Evolutionary conservation across 2,329 filamentous ascomycete genomes (phyloP).

Genomic region (Alternaria brassicae): DNA sequence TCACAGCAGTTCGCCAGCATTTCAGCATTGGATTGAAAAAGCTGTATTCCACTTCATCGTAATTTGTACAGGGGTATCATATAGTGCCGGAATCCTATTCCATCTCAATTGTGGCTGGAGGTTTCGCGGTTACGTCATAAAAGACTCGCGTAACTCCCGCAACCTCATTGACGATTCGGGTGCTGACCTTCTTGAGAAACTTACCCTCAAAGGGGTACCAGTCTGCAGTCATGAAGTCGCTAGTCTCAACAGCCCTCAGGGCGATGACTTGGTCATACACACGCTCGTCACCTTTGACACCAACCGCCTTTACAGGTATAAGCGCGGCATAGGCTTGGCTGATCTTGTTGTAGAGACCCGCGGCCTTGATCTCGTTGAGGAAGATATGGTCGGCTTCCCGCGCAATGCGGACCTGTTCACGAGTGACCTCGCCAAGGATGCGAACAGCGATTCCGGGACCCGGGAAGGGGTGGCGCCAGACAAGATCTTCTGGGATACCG

Average conservation of each 20-base stretch:
- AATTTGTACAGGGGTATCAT: slow-evolving; percentile 35
- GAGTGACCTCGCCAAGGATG: slow-evolving; percentile 84
- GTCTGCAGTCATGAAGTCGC: slow-evolving; percentile 78
- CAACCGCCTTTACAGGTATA: slow-evolving; percentile 69
- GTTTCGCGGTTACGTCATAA: slow-evolving; percentile 74
- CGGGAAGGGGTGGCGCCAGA: slow-evolving; percentile 80
- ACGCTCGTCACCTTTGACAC: slow-evolving; percentile 74
- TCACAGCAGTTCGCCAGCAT: slow-evolving; percentile 26
- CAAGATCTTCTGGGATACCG: slow-evolving; percentile 74
- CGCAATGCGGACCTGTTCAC: slow-evolving; percentile 78
- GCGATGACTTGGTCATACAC: slow-evolving; percentile 69
- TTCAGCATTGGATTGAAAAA: slow-evolving; percentile 22
- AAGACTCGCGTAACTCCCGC: slow-evolving; percentile 74
- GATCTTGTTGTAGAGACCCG: slow-evolving; percentile 76
- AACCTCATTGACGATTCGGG: slow-evolving; percentile 77
- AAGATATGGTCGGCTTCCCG: slow-evolving; percentile 80
- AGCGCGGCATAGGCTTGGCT: slow-evolving; percentile 75
- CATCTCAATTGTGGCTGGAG: slow-evolving; percentile 76
- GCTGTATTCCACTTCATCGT: slow-evolving; percentile 18
- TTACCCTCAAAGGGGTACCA: slow-evolving; percentile 70
- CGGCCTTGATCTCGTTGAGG: slow-evolving; percentile 75
- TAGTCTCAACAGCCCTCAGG: slow-evolving; percentile 67
- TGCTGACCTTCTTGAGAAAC: slow-evolving; percentile 70
- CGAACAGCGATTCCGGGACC: slow-evolving; percentile 78
- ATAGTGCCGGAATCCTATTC: no score